A percentile compares a stretch with the other conserved stretches of the same genome.
Evolutionary conservation across 768 basidiomycete genomes (phyloP).

Genomic region (Antrodiella citrinella): DNA sequence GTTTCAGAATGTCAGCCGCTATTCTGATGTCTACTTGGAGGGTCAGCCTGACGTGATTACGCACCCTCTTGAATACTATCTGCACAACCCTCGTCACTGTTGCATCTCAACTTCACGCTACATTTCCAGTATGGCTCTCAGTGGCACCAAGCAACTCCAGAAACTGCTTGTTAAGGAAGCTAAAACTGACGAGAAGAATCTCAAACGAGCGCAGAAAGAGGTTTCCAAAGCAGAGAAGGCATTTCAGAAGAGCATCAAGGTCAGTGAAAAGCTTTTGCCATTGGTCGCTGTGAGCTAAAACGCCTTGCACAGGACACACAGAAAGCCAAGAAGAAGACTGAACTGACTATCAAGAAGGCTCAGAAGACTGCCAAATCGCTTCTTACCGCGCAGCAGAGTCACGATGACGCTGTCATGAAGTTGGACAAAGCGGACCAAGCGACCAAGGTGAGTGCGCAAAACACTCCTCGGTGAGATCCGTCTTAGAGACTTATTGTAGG

Average conservation of each 20-base stretch:
- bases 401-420: not conserved
- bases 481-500: not conserved
- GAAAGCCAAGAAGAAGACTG: slow-evolving; percentile 7
- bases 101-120: not conserved
- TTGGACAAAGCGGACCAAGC: not conserved
- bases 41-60: not conserved
- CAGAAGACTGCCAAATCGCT: slow-evolving; percentile 4
- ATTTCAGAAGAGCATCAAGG: slow-evolving; percentile 10
- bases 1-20: not conserved
- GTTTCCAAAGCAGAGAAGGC: slow-evolving; percentile 7
- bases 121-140: not conserved
- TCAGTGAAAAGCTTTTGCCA: too few relatives aligned
- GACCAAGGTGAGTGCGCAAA: not conserved
- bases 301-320: slow-evolving; percentile 3
- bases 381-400: not conserved
- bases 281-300: too few relatives aligned
- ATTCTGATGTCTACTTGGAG: not conserved
- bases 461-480: too few relatives aligned
- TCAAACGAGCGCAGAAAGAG: slow-evolving; percentile 7
- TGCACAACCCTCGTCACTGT: not conserved
- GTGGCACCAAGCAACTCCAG: slow-evolving; percentile 5
- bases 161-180: slow-evolving; percentile 9
- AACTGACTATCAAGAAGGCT: slow-evolving; percentile 1
- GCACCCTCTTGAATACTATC: not conserved
- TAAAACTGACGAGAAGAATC: slow-evolving; percentile 4